Base-by-base conservation (phyloP, 2,329 filamentous ascomycete genomes). In the Diaporthe sp. region DNA sequence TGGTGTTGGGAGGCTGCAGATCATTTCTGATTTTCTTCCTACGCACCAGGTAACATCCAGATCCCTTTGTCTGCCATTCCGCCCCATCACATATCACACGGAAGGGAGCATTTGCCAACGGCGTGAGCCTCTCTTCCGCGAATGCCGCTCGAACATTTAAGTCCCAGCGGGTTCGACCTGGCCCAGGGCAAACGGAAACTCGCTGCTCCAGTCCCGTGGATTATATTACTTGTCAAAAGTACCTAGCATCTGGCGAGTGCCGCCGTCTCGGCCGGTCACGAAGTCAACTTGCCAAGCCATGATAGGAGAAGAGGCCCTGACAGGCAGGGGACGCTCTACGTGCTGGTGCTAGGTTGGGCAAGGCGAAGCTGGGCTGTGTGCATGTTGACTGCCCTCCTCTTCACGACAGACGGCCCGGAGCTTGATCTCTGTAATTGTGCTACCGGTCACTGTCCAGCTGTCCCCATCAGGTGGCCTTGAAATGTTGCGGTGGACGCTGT, bases 371-470 rank as follows among this genome's bases (percentile, higher is more conserved):
- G 20, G 25, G 13, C 49, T 55, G 17, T 57, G 71, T 57, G 71
- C 37, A 12, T 53, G 6, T 17, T 31, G 28, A 47, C 17, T 55
- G 13, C 39, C 42, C 42, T 22, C 17, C n/a, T 20, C 47, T 61
- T 57, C 58, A 60, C 47, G 13, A 25, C 42, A 31, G 55, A 31
- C 49, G 57, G 70, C 70, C 28, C 55, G 53, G 37, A 28, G 70
- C 70, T 77, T 60, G 71, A 71, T 71, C 51, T 60, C 55, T 37
- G 73, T 73, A 49, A 49, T 44, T 71, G 73, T 77, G 63, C 70
- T 67, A 75, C 76, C 39, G 37, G 17, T 8, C 22, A 44, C 42
- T 49, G 39, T 37, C 49, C 51, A 25, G 28, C 42, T 47, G 37
- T 53, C 55, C 20, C 44, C 34, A n/a, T 28, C 73, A 44, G 31